A percentile compares a stretch with the other conserved stretches of the same genome.
Conservation (phyloP, 768 basidiomycete species). For the Agaricus blazei region DNA sequence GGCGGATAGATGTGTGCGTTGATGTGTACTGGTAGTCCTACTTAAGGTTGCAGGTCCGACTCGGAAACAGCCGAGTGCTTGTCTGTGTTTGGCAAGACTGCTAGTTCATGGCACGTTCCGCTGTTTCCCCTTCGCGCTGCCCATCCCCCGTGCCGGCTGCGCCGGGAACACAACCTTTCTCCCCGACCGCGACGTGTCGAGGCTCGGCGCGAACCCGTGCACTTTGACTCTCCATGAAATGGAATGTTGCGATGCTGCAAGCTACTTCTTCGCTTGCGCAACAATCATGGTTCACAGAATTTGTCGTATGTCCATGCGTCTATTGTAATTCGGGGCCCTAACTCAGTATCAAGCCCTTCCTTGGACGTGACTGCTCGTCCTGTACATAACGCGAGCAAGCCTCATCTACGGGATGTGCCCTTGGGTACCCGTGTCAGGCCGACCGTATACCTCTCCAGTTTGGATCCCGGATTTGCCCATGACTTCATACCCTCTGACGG, state of each 20-base stretch:
- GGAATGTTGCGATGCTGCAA: slow-evolving; percentile 78
- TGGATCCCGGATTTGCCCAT: background rate
- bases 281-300: slow-evolving; percentile 25
- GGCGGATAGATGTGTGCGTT: slow-evolving; percentile 15
- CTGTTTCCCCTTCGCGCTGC: background rate
- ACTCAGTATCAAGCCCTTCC: slow-evolving; percentile 5
- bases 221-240: slow-evolving; percentile 39
- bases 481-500: background rate
- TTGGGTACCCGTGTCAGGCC: background rate
- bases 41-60: slow-evolving; percentile 28
- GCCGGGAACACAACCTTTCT: background rate
- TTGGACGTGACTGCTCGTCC: slow-evolving; percentile 23
- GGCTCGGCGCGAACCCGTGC: background rate
- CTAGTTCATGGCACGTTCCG: background rate
- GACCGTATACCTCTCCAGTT: background rate
- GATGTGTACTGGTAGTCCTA: slow-evolving; percentile 20
- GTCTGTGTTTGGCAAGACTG: background rate
- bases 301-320: slow-evolving; percentile 15
- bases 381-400: slow-evolving; percentile 16
- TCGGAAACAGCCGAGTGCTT: slow-evolving; percentile 18
- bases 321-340: slow-evolving; percentile 18
- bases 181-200: slow-evolving; percentile 12
- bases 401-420: background rate
- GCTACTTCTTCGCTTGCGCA: slow-evolving; percentile 44
- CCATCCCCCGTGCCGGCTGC: background rate